Conservation (phyloP, 2,329 filamentous ascomycete species). For the Rutstroemia sydowiana region DNA sequence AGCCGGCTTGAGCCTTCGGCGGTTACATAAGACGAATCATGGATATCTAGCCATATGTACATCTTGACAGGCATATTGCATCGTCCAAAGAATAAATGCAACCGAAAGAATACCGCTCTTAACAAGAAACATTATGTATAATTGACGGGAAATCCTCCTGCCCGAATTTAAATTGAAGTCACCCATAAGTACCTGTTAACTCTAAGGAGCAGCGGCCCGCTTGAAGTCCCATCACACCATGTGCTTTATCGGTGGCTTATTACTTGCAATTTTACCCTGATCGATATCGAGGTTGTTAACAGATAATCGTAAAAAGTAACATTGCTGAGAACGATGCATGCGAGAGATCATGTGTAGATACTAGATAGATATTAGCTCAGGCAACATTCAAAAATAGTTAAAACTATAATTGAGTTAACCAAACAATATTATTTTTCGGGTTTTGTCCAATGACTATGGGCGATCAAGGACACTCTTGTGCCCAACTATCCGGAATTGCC, state of each 20-base stretch:
- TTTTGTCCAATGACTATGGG: no score
- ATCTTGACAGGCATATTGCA: background rate
- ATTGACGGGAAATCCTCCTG: background rate
- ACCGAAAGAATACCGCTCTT: background rate
- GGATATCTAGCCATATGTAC: background rate
- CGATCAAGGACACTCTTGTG: no score
- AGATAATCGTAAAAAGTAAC: no score
- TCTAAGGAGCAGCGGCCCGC: slow-evolving; percentile 9
- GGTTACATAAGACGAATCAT: slow-evolving; percentile 1
- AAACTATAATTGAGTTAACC: no score
- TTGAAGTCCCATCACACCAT: slow-evolving; percentile 1
- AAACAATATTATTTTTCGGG: no score
- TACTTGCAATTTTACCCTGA: slow-evolving; percentile 1
- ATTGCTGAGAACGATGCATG: background rate
- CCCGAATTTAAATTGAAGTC: slow-evolving; percentile 1
- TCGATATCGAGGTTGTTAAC: background rate
- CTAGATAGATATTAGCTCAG: no score
- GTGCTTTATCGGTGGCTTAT: background rate
- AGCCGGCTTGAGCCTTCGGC: slow-evolving; percentile 15
- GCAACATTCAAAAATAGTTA: no score
- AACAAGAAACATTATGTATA: background rate
- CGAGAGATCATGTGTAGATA: no score
- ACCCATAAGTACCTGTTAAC: background rate
- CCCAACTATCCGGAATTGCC: no score
- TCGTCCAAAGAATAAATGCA: background rate